A percentile compares a stretch with the other conserved stretches of the same genome.
phyloP scores from a whole-genome alignment of 2,329 filamentous ascomycete species.

The Alternaria ventricosa region DNA sequence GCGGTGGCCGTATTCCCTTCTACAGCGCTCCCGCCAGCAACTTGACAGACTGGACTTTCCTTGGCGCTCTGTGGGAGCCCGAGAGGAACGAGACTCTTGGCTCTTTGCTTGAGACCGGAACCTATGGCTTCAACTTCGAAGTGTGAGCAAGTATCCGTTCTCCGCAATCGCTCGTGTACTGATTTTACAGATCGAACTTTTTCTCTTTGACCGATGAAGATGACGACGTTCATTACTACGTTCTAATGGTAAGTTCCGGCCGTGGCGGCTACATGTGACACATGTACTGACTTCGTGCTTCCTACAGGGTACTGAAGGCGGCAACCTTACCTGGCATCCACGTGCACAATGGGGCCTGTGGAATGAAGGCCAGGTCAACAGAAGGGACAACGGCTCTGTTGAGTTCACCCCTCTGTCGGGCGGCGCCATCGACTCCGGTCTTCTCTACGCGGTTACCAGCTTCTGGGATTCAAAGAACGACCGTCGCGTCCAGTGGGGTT shows the following conservation, averaged over 20 bases:
- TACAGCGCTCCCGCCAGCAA: conserved; percentile 54
- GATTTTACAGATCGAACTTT: conserved; percentile 49
- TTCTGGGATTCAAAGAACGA: conserved; percentile 59
- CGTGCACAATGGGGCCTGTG: conserved; percentile 54
- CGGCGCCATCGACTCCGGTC: conserved; percentile 54
- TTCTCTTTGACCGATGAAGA: conserved; percentile 54
- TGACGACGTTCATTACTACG: conserved; percentile 54
- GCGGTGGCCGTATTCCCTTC: conserved; percentile 56
- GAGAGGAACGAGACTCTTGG: conserved; percentile 51
- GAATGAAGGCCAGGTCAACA: conserved; percentile 53
- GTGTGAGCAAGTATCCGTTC: conserved; percentile 36
- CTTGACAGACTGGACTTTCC: conserved; percentile 56
- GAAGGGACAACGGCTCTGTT: conserved; percentile 53
- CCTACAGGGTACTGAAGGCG: conserved; percentile 48
- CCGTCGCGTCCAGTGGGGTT: conserved; percentile 56
- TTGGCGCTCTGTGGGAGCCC: conserved; percentile 56
- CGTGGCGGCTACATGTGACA: background rate
- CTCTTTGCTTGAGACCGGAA: conserved; percentile 52
- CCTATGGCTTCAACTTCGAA: conserved; percentile 57
- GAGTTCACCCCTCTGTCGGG: conserved; percentile 54
- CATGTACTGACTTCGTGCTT: background rate
- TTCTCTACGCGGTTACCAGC: conserved; percentile 54
- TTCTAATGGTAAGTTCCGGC: conserved; percentile 40
- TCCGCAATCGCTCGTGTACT: background rate
- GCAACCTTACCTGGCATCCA: conserved; percentile 52